phyloP scores from a whole-genome alignment of 2,329 filamentous ascomycete species.

The Sclerotinia sclerotiorum region DNA sequence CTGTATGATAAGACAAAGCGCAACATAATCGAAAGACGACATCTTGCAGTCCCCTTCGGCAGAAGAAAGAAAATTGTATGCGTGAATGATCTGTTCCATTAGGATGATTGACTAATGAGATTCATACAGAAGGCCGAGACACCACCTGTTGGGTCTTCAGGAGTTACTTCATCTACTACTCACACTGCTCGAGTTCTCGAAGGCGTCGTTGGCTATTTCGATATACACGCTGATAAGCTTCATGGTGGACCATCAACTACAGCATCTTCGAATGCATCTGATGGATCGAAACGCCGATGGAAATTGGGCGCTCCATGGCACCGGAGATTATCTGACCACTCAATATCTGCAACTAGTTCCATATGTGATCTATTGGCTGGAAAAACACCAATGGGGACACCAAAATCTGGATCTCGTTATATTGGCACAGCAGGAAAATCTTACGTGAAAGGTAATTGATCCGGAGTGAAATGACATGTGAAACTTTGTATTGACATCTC shows the following conservation, averaged over 20 bases:
- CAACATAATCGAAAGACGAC: not conserved
- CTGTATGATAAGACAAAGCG: constrained; percentile 35
- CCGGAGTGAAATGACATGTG: not conserved
- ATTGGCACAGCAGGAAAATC: constrained; percentile 27
- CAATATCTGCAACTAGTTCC: constrained; percentile 38
- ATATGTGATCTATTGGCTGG: constrained; percentile 38
- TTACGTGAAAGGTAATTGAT: constrained; percentile 28
- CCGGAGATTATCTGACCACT: constrained; percentile 35
- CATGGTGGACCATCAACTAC: not conserved
- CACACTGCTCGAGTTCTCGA: constrained; percentile 32
- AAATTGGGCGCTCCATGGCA: constrained; percentile 40
- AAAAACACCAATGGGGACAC: constrained; percentile 35
- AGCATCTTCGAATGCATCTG: constrained; percentile 14
- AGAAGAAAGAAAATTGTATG: constrained; percentile 25
- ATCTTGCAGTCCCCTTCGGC: constrained; percentile 26
- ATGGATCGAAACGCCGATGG: constrained; percentile 25
- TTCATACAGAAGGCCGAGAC: constrained; percentile 1
- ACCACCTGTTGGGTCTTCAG: constrained; percentile 13
- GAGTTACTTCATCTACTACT: constrained; percentile 28
- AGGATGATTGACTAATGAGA: not conserved
- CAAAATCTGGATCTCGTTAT: constrained; percentile 28
- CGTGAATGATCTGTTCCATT: not conserved
- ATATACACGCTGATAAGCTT: constrained; percentile 15
- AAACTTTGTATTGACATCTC: not conserved
- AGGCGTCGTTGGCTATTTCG: constrained; percentile 31